Base-by-base conservation (phyloP, 2,329 filamentous ascomycete genomes). In the Hypoxylon sp. region DNA sequence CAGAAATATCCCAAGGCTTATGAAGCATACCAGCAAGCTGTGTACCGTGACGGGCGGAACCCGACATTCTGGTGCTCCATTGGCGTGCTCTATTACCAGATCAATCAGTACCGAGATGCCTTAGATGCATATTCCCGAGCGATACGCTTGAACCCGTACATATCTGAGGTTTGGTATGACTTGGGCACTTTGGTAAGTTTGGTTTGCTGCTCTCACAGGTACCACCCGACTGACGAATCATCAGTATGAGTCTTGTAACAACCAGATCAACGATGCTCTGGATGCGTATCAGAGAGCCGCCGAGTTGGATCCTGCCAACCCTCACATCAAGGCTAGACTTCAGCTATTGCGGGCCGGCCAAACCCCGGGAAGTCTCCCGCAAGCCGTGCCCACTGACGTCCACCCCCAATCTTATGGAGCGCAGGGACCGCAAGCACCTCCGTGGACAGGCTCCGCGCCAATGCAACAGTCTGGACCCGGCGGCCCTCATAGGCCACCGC, bases 1-100 rank as follows among this genome's bases (percentile, higher is more conserved):
- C 93, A 97, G 80, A 98, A 98, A 80, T 98, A 98, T 76, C 95
- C 95, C 76, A 98, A 98, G 80, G 96, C 96, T 0, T 98, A 98
- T 76, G 96, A 99, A 79, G 95, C 96, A 5, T 98, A 98, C 80
- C 96, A 99, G 79, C 96, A 99, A 83, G 96, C 96, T 2, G 96
- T 99, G 42, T 99, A 99, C 79, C 93, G 96, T 63, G 96, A 99
- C 79, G 96, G 96, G 35, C 92, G 96, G 74, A 98, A 98, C 79
- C 96, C 96, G 17, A 98, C 96, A 1, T 99, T 98, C 84, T 99
- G 96, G 96, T 98, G 96, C 84, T 98, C 95, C 8, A 99, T 99
- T 78, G 96, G 96, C 79, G 96, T 99, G 15, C 87, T 99, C 66
- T 99, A 99, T 81, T 99, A 98, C 83, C 96, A 98, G 82, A 99